These are phyloP conservation scores for Phyllosticta paracitricarpa DNA, from an alignment of 2,329 filamentous ascomycete genomes.

Conservation along the genomic window DNA sequence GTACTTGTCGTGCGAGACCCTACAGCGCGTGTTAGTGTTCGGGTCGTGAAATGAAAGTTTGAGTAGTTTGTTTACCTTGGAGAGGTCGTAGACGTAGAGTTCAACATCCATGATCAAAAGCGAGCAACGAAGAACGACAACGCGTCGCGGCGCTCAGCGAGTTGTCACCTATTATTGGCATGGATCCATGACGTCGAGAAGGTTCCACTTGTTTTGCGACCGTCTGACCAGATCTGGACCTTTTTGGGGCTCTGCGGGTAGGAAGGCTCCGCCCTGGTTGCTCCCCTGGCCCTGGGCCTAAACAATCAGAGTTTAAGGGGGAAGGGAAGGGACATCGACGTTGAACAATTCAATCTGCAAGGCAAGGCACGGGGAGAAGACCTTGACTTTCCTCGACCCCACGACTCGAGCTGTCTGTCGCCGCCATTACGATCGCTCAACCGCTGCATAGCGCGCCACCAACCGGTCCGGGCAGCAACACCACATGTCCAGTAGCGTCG, in stretches of 20 bases:
- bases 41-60: background rate
- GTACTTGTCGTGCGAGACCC: slow-evolving; percentile 42
- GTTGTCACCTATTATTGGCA: background rate
- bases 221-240: background rate
- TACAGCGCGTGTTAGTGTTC: slow-evolving; percentile 17
- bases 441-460: slow-evolving; percentile 8
- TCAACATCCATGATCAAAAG: slow-evolving; percentile 37
- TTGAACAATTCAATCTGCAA: background rate
- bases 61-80: slow-evolving; percentile 22
- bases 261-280: background rate
- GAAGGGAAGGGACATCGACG: background rate
- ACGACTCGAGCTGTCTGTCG: background rate
- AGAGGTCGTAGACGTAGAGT: slow-evolving; percentile 44
- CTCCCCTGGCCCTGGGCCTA: background rate
- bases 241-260: background rate
- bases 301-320: background rate
- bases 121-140: background rate
- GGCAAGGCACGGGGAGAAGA: background rate
- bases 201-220: background rate
- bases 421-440: slow-evolving; percentile 9
- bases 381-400: background rate
- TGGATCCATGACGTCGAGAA: background rate
- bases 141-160: background rate
- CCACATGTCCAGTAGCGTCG: slow-evolving; percentile 47
- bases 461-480: slow-evolving; percentile 7